Base-by-base conservation (phyloP, 805 yeast species). In the Lachancea waltii region DNA sequence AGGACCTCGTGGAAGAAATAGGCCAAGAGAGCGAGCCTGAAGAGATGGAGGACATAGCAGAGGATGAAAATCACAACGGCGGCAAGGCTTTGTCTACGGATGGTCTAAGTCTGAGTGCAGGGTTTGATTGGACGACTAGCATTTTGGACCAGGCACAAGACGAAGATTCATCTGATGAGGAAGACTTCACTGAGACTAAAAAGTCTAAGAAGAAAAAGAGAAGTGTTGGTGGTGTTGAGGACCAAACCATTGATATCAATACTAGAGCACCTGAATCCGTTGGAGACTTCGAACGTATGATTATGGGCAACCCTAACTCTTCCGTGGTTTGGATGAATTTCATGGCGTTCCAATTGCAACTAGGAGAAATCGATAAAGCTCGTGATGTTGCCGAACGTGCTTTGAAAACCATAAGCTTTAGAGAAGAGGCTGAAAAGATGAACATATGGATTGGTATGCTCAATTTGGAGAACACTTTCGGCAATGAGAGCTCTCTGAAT, bases 251-350 rank as follows among this genome's bases (percentile, higher is more conserved):
- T 37, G 92, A 84, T 35, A 71, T 92, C 43, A 77, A 77, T 51
- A 74, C 90, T 10, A 74, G 87, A 51, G 84, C 89, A 11, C 98
- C 98, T 26, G 94, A 90, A 63, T 86, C 97, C 41, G 83, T 78
- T 30, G 67, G 79, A 33, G 99, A 92, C 61, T 92, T 87, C 53
- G 99, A 92, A 65, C 78, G 98, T 54, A 66, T 92, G 48, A 72
- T 92, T 39, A 74, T 92, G 43, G 94, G 97, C 58, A 83, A 83
- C 57, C 97, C 98, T 33, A 82, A 85, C 67, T 85, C 95, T 3
- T 90, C 98, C 1, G 75, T 89, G 24, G 64, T 86, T 41, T 92
- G 98, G 98, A 90, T 92, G 85, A 85, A 89, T 64, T 92, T 84
- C 65, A 92, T 92, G 96, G 89, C 97, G 3, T 92, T 90, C 81